phyloP scores from a whole-genome alignment of 163 green algal species.

The Chlorella variabilis region DNA sequence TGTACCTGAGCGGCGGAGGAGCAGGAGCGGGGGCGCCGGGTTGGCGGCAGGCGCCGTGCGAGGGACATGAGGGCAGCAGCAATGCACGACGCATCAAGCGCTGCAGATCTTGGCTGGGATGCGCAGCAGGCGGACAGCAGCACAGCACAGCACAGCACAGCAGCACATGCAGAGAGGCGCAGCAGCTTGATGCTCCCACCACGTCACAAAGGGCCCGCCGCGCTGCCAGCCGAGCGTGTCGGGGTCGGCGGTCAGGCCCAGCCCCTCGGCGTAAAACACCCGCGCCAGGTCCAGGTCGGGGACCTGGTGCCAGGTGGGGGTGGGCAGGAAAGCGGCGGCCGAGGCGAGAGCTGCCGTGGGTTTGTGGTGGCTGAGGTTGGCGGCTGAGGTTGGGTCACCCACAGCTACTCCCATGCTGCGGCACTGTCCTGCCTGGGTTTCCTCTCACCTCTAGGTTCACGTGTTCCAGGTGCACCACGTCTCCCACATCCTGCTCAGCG shows the following conservation, averaged over 20 bases:
- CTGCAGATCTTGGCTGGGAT: no score
- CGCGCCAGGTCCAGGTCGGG: conserved; percentile 23
- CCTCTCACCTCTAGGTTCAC: conserved; percentile 21
- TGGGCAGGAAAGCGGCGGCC: neutral
- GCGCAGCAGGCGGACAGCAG: no score
- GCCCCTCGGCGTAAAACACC: conserved; percentile 8
- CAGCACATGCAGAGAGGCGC: no score
- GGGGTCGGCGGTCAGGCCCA: conserved; percentile 14
- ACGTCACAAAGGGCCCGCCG: conserved; percentile 15
- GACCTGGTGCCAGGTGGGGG: neutral
- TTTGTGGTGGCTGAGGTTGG: no score
- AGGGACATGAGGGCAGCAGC: neutral
- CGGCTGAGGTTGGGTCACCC: no score
- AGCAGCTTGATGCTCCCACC: neutral
- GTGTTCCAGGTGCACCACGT: conserved; percentile 18
- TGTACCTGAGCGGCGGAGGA: conserved; percentile 27
- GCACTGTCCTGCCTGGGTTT: no score
- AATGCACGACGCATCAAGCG: no score
- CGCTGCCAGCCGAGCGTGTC: conserved; percentile 30
- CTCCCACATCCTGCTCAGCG: conserved; percentile 11
- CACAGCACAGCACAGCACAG: no score
- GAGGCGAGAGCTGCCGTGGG: no score
- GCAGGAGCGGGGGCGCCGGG: no score
- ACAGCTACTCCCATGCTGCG: no score
- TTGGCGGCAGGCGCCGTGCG: no score